These are phyloP conservation scores for Eimeria sp. DNA, from an alignment of 169 alveolate species.

Conservation along the genomic window DNA sequence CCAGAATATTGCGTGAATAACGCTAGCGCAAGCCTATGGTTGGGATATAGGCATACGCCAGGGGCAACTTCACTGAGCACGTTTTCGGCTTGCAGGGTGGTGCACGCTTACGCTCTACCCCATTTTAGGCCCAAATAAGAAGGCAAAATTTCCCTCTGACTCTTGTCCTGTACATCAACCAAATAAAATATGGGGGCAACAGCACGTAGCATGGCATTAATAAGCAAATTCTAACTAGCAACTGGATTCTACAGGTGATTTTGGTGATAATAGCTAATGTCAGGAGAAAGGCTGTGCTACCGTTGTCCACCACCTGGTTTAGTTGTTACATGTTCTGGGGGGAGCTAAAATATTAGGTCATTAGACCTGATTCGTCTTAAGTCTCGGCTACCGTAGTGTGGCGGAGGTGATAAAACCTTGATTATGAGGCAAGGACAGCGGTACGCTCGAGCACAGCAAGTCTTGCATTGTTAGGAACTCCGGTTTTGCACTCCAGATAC, in stretches of 20 bases:
- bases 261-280: background rate
- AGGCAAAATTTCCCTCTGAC: background rate
- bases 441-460: background rate
- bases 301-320: background rate
- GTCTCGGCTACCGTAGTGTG: background rate
- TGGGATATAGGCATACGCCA: background rate
- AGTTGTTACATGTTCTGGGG: background rate
- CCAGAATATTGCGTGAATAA: background rate
- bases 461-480: background rate
- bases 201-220: background rate
- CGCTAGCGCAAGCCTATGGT: background rate
- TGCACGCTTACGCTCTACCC: slow-evolving; percentile 6
- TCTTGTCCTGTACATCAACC: background rate
- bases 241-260: background rate
- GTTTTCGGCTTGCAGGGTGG: background rate
- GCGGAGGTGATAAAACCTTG: background rate
- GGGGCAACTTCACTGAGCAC: background rate
- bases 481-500: background rate
- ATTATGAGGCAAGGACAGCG: background rate
- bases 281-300: background rate
- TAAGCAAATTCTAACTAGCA: too few species aligned
- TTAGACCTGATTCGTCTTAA: background rate
- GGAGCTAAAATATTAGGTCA: background rate
- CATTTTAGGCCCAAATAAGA: background rate
- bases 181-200: background rate